Base-by-base conservation (phyloP, 2,329 filamentous ascomycete species). In the Myrmaecium sp. region DNA sequence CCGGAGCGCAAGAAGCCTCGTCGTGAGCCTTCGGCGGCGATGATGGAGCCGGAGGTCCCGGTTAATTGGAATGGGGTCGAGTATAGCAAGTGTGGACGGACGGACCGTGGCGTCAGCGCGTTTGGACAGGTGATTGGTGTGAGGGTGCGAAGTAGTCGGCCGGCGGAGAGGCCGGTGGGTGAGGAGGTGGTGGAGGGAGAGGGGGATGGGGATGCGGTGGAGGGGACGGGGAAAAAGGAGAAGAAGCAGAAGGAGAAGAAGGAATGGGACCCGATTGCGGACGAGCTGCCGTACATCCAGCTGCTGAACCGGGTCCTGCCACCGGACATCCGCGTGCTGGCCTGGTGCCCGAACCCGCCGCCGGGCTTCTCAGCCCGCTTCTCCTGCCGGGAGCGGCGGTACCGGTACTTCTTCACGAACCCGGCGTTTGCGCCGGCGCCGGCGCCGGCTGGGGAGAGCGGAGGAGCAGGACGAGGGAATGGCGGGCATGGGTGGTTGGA, bases 371-470 rank as follows among this genome's bases (percentile, higher is more conserved):
- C 80, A 17, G 89, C 89, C 4, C 74, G 89, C 21, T 94, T 94
- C 62, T 83, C 79, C 28, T 98, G 89, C 54, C 71, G 76, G 34
- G 83, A 94, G 54, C 68, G 89, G 13, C 75, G 79, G 37, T 98
- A 98, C 57, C 74, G 81, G 31, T 98, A 98, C 55, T 95, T 93
- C 60, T 98, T 98, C 58, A 95, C 89, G 0, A 82, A 94, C 47
- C 89, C 89, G 0, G 80, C 78, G 2, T 93, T 82, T 44, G 58
- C 70, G 3, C 82, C 82, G 0, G 60, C 68, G 4, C 70, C 75
- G 1, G 55, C 62, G 2, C 44, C 60, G 12, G 34, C 64, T 19
- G 67, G 66, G 4, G 40, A 48, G 38, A n/a, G n/a, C n/a, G n/a
- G 23, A 26, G 17, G 30, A 25, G 40, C 43, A 15, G 21, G 36